Evolutionary conservation across 2,329 filamentous ascomycete genomes (phyloP).

Genomic region (Fusarium odoratissimum): DNA sequence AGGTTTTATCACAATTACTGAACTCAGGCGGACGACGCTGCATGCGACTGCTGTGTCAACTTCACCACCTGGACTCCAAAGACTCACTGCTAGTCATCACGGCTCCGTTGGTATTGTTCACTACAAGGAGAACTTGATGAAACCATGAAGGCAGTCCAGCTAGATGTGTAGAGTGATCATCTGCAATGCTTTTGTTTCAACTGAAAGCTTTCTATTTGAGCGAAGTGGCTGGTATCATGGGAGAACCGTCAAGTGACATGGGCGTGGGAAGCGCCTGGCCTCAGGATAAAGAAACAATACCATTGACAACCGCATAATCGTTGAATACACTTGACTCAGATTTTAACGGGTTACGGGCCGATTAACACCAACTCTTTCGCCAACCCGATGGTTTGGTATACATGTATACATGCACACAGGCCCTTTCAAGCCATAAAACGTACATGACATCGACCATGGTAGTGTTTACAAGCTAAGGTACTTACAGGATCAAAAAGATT

Average conservation of each 20-base stretch:
- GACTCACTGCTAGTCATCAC: not conserved
- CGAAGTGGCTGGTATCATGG: not conserved
- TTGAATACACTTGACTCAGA: fast-evolving
- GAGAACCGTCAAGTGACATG: not conserved
- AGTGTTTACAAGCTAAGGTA: fast-evolving
- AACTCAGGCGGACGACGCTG: not conserved
- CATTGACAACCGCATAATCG: not conserved
- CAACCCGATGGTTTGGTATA: not conserved
- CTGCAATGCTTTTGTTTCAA: fast-evolving
- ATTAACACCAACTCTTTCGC: not conserved
- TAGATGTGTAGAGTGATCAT: fast-evolving
- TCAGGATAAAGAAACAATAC: not conserved
- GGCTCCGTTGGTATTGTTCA: not conserved
- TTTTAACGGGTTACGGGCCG: fast-evolving
- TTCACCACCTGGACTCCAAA: not conserved
- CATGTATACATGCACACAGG: too few species aligned
- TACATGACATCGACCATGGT: not conserved
- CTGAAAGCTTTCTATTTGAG: fast-evolving
- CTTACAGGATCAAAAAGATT: fast-evolving
- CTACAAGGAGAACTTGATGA: not conserved
- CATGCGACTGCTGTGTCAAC: fast-evolving
- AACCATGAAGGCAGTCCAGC: fast-evolving
- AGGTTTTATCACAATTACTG: fast-evolving
- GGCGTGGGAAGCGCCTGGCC: not conserved
- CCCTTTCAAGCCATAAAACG: not conserved